Evolutionary conservation across 225 moss, liverwort and hornwort genomes (phyloP), one percentile per base, ranked within the genome.

Genomic region (Bryoerythrophyllum caledonicum): DNA sequence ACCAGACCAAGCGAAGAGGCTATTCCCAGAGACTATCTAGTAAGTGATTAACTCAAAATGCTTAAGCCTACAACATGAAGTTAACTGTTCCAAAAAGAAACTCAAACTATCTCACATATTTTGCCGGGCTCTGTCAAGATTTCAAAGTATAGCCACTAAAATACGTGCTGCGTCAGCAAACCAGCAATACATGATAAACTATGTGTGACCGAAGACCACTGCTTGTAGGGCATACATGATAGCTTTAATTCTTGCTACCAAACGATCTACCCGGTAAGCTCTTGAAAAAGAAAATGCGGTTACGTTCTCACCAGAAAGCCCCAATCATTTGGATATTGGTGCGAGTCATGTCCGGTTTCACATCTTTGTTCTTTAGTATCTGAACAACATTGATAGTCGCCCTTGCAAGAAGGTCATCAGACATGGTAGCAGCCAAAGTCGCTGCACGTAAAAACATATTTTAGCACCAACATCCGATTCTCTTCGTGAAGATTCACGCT

Each of bases 321-420:
- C 99, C 99, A 74, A 99, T 99, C 99, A 99, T 99, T 85, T 99
- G 99, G 61, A 99, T 99, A 63, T 99, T 99, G 55, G 99, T 99
- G 27, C 99, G 95, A 7, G 93, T 99, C 91, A 95, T 92, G 74
- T 99, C 99, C 62, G 99, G 86, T 83, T 95, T 99, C 71, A 87
- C 92, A 78, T 99, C 93, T 86, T 95, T 99, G 79, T 93, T 99
- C 88, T 93, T 93, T 82, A 99, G 76, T 65, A 99, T 89, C 84
- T 88, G 89, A 57, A 99, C 99, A 74, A 95, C 99, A 79, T 88
- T 91, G 59, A 92, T 83, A 64, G 93, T 99, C 76, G 99, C 99
- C 85, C 85, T 91, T 62, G 86, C 99, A 79, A 99, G 86, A 62
- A 99, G 89, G 83, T 99, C 99, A 81, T 99, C 99, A 54, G 99